Base-by-base conservation (phyloP, 495 filamentous ascomycete genomes). In the Trichoderma erinaceum region DNA sequence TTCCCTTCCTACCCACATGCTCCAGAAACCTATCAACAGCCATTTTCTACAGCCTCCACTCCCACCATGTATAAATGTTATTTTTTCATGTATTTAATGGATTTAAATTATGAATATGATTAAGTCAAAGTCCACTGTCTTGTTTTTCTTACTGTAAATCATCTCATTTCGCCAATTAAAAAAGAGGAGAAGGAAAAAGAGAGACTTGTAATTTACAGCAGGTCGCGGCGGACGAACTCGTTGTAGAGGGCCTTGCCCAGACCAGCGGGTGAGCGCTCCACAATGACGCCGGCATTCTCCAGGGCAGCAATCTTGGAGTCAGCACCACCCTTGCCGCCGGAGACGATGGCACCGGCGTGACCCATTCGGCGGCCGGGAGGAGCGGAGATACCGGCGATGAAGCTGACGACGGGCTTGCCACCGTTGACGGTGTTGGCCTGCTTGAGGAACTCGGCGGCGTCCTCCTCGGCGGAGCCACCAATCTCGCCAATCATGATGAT, bases 401-500 rank as follows among this genome's bases (percentile, higher is more conserved):
- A 99, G 78, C 89, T 90, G 67, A 99, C 95, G 67, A 96, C 92
- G 69, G 95, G 95, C 85, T 97, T 99, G 73, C 81, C 81, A 43
- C 81, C 81, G 82, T 96, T 92, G 77, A 85, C 80, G 66, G 87
- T 90, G 85, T 98, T 98, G 81, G 97, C 85, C 73, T 84, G 83
- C 84, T 90, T 93, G 77, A 98, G 83, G 85, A 93, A 99, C 71
- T 99, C 95, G 72, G 75, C 96, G 25, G 93, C 93, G 70, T 99
- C 96, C 81, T 99, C 95, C 82, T 99, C 95, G 64, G 95, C 95
- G 65, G 90, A 91, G 70, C 95, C 95, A 78, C 95, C 95, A 75
- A 99, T 98, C 84, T 99, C 95, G 78, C 95, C 95, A 77, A 99
- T 98, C 95, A 99, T 97, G 83, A 99, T 97, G 75, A 99, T 98